phyloP scores from a whole-genome alignment of 2,329 filamentous ascomycete species.

The Curvularia spicifera region DNA sequence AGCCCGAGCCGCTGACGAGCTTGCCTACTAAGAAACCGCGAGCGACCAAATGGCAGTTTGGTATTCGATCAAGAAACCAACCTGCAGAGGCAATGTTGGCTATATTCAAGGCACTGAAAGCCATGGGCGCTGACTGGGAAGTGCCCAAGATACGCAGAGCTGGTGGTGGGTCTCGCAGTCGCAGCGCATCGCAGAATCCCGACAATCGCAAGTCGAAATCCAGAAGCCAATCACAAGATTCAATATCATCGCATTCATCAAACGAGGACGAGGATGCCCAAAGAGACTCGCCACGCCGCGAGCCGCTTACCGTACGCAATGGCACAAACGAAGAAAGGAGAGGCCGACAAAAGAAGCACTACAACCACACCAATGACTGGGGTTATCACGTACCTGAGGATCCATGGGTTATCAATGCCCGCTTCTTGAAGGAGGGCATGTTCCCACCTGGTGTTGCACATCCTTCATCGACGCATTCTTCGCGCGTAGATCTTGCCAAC shows the following conservation, averaged over 20 bases:
- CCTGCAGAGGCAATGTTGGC: constrained; percentile 94
- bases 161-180: constrained; percentile 48
- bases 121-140: constrained; percentile 89
- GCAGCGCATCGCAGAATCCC: constrained; percentile 37
- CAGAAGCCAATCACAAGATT: constrained; percentile 41
- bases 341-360: constrained; percentile 50
- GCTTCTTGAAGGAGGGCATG: constrained; percentile 84
- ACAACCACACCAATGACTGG: constrained; percentile 57
- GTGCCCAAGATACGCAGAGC: constrained; percentile 53
- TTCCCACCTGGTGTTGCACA: constrained; percentile 59
- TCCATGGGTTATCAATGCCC: constrained; percentile 91
- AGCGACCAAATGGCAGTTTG: constrained; percentile 95
- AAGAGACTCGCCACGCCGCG: constrained; percentile 27
- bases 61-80: constrained; percentile 91
- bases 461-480: constrained; percentile 58
- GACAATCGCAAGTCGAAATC: constrained; percentile 42
- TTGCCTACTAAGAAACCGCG: constrained; percentile 72
- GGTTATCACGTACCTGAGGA: constrained; percentile 89
- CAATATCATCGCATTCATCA: constrained; percentile 42
- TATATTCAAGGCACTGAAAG: constrained; percentile 88
- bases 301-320: constrained; percentile 41
- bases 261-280: constrained; percentile 27
- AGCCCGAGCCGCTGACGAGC: constrained; percentile 62
- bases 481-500: constrained; percentile 54
- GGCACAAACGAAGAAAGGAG: constrained; percentile 30